Evolutionary conservation across 345 rosid species (phyloP).

Genomic region (Bruguiera sexangula): DNA sequence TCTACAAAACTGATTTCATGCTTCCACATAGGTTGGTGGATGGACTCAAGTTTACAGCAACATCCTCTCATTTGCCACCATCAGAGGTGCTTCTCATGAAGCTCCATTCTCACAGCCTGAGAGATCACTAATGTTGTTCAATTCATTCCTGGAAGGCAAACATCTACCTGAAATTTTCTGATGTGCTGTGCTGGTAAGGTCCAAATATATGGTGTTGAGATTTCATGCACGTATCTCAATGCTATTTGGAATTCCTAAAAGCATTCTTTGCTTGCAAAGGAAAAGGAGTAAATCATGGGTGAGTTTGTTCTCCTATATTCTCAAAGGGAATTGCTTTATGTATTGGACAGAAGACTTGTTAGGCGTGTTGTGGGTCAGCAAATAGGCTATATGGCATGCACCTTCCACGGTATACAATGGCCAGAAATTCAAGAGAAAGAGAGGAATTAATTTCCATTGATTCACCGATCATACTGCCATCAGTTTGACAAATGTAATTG

Average conservation of each 20-base stretch:
- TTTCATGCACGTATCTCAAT: background rate
- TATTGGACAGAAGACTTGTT: background rate
- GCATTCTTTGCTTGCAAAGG: background rate
- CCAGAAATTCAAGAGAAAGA: no score
- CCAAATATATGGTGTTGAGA: background rate
- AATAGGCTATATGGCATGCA: background rate
- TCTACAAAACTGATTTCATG: background rate
- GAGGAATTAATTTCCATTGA: no score
- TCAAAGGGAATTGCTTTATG: background rate
- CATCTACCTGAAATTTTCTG: conserved; percentile 56
- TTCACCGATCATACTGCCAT: no score
- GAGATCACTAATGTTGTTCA: conserved; percentile 84
- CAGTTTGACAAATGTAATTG: no score
- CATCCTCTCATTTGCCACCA: conserved; percentile 63
- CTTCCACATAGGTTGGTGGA: conserved; percentile 32
- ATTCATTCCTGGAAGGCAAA: conserved; percentile 55
- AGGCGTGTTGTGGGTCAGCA: background rate
- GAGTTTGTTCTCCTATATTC: background rate
- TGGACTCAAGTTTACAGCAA: conserved; percentile 83
- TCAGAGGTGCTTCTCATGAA: conserved; percentile 94
- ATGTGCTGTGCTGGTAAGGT: background rate
- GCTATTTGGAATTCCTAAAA: background rate
- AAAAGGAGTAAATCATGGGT: background rate
- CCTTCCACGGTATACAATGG: no score
- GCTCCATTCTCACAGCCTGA: conserved; percentile 97